Conservation (phyloP, 2,329 filamentous ascomycete species). For the Aspergillus persii region DNA sequence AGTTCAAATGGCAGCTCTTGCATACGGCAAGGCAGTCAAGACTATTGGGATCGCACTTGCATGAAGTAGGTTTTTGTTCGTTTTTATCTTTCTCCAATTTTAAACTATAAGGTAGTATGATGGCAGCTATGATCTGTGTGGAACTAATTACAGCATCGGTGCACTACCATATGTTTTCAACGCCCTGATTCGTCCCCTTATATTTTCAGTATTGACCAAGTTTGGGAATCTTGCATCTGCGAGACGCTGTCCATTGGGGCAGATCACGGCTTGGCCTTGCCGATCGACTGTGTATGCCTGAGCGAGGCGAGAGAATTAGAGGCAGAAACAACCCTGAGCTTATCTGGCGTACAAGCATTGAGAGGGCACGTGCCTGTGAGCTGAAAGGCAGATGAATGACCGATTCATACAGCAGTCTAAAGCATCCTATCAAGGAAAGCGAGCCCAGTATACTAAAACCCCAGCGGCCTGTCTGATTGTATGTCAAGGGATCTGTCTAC, state of each 20-base stretch:
- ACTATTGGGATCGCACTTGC: neutral
- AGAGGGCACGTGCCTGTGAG: no score
- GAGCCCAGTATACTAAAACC: no score
- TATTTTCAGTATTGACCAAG: neutral
- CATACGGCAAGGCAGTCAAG: neutral
- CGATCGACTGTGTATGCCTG: conserved; percentile 1
- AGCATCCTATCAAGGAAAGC: no score
- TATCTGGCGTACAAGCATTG: no score
- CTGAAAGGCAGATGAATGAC: no score
- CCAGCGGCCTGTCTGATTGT: no score
- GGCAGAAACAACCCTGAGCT: neutral
- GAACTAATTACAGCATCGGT: neutral
- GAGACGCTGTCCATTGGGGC: neutral
- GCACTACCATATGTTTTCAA: neutral
- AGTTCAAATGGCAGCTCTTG: neutral
- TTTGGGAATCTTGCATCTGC: neutral
- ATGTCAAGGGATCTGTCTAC: no score
- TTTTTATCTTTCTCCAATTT: neutral
- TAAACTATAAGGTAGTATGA: neutral
- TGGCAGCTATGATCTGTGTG: neutral
- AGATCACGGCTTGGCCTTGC: neutral
- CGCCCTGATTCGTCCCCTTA: neutral
- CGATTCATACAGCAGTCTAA: no score
- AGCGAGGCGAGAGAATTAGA: neutral
- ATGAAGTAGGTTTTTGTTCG: neutral